phyloP scores from a whole-genome alignment of 2,329 filamentous ascomycete species.

The Ilyonectria mors-panacis region DNA sequence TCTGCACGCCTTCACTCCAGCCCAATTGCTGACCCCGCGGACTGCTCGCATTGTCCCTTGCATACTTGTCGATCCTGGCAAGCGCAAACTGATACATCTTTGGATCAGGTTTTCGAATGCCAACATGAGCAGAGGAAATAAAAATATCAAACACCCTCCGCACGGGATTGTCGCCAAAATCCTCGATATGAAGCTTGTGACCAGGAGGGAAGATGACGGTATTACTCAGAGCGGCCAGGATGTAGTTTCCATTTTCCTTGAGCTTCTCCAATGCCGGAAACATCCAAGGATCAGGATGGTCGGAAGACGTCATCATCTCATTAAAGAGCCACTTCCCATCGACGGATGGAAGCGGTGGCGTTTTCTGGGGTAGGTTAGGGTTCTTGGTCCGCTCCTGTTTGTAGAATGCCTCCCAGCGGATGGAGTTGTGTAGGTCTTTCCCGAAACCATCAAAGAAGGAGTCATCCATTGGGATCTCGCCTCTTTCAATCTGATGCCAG shows the following conservation, averaged over 20 bases:
- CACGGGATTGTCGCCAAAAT: constrained; percentile 70
- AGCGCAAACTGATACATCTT: constrained; percentile 85
- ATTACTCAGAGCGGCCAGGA: constrained; percentile 89
- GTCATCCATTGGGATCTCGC: constrained; percentile 82
- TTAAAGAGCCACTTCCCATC: constrained; percentile 88
- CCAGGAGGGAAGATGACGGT: constrained; percentile 87
- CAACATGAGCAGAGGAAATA: constrained; percentile 87
- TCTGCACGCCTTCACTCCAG: constrained; percentile 66
- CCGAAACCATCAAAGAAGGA: constrained; percentile 85
- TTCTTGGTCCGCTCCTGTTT: constrained; percentile 58
- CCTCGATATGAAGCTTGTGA: constrained; percentile 74
- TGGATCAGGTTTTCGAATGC: constrained; percentile 88
- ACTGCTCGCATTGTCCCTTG: constrained; percentile 64
- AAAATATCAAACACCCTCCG: constrained; percentile 86
- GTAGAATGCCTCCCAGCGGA: constrained; percentile 80
- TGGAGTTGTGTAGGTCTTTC: constrained; percentile 76
- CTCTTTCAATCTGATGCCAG: constrained; percentile 92
- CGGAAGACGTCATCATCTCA: constrained; percentile 87
- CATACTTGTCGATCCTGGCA: constrained; percentile 74
- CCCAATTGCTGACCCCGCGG: constrained; percentile 57
- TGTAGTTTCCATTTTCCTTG: constrained; percentile 73
- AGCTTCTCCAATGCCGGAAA: constrained; percentile 83
- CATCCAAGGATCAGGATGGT: constrained; percentile 87
- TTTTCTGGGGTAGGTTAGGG: constrained; percentile 54
- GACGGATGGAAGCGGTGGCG: constrained; percentile 78